phyloP scores from a whole-genome alignment of 2,329 filamentous ascomycete genomes.

The Penicillium sp. region DNA sequence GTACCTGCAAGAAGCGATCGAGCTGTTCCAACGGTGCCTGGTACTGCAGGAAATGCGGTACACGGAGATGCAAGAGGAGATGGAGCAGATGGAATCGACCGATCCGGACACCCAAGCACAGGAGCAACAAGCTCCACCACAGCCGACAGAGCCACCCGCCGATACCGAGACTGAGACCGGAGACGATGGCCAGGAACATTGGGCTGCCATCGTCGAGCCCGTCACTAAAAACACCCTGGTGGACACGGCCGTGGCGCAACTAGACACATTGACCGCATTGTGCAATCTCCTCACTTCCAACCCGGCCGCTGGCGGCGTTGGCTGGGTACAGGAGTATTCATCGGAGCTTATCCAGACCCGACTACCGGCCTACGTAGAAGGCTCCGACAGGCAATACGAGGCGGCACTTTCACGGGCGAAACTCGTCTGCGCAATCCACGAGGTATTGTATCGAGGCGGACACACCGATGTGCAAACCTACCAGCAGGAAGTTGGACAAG shows the following conservation, averaged over 20 bases:
- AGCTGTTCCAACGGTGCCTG: slow-evolving; percentile 63
- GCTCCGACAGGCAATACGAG: slow-evolving; percentile 53
- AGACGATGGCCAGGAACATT: slow-evolving; percentile 57
- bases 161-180: slow-evolving; percentile 16
- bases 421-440: slow-evolving; percentile 61
- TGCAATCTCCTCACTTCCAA: slow-evolving; percentile 54
- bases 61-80: slow-evolving; percentile 51
- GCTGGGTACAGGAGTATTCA: slow-evolving; percentile 64
- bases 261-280: slow-evolving; percentile 59
- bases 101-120: slow-evolving; percentile 15
- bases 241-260: slow-evolving; percentile 69
- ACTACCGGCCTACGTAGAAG: slow-evolving; percentile 57
- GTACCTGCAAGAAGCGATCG: slow-evolving; percentile 63
- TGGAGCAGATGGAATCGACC: slow-evolving; percentile 41
- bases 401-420: slow-evolving; percentile 59
- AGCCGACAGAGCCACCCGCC: slow-evolving; percentile 15
- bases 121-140: slow-evolving; percentile 7
- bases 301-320: slow-evolving; percentile 47
- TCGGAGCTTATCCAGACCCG: slow-evolving; percentile 57
- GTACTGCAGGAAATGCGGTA: slow-evolving; percentile 56
- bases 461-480: slow-evolving; percentile 59
- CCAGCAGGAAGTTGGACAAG: slow-evolving; percentile 47
- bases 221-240: slow-evolving; percentile 67
- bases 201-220: slow-evolving; percentile 69
- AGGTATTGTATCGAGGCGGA: slow-evolving; percentile 59